phyloP scores from a whole-genome alignment of 345 rosid genomes.

The Triadica sebifera region DNA sequence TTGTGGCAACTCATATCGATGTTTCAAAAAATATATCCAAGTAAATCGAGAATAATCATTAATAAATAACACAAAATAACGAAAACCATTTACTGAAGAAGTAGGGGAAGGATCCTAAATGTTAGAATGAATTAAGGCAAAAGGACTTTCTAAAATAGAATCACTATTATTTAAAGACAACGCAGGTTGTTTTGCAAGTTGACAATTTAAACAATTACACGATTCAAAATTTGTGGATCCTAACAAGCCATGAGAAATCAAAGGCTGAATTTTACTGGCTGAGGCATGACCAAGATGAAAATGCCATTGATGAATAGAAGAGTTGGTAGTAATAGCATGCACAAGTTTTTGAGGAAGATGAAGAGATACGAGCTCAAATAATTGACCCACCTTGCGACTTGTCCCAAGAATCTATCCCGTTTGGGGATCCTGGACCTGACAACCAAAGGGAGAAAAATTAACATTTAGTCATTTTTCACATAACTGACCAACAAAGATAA shows the following conservation, averaged over 20 bases:
- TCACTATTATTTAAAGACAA: no score
- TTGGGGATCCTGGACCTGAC: conserved; percentile 1
- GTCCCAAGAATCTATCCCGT: conserved; percentile 8
- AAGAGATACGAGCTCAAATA: conserved; percentile 6
- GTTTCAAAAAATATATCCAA: no score
- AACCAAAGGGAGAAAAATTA: conserved; percentile 3
- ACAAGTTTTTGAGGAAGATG: not conserved
- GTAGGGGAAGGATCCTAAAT: not conserved
- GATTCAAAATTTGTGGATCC: conserved; percentile 1
- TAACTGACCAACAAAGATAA: conserved; percentile 13
- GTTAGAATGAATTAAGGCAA: no score
- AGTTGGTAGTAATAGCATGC: no score
- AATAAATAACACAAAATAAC: no score
- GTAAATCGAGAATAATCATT: no score
- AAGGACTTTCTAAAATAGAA: no score
- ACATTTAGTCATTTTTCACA: conserved; percentile 6
- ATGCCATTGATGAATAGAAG: not conserved
- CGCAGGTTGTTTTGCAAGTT: no score
- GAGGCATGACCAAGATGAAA: conserved; percentile 10
- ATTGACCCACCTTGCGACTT: not conserved
- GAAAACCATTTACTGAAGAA: not conserved
- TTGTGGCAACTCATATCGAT: no score
- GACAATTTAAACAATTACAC: not conserved
- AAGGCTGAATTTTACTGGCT: not conserved
- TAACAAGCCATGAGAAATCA: conserved; percentile 8